Base-by-base conservation (phyloP, 176 grass and related monocot genomes). In the Aegilops bicornis region DNA sequence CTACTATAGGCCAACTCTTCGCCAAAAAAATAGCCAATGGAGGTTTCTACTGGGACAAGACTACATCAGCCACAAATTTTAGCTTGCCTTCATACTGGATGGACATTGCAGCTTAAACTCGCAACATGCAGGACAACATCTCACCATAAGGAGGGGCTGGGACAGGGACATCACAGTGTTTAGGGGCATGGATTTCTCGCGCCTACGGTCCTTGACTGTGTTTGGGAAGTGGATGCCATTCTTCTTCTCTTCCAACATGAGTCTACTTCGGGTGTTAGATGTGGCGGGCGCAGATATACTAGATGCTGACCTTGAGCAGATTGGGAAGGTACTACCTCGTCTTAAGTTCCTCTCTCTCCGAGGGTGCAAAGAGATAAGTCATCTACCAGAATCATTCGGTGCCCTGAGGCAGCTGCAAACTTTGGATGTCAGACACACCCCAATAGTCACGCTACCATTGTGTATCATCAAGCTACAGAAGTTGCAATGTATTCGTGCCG, bases 261-360 rank as follows among this genome's bases (percentile, higher is more conserved):
- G 76, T 8, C 10, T 60, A 1, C 76, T 78, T 60, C 31, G 76
- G 30, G 76, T 78, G 32, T 10, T 92, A 33, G 87, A 92, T 52
- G 0, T 92, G 27, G 22, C 86, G 13, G 64, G 8, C 9, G n/a
- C 45, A 0, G 1, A 17, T 31, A 12, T 76, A 16, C 14, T 4
- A 22, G 1, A 88, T 59, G 24, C 0, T 31, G 29, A 78, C 35
- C 22, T 91, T 19, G 15, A 70, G 10, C 17, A 17, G 6, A 81
- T 91, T 5, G 3, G 3, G 20, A 52, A 83, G 61, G 35, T 68
- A 7, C 19, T 76, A 2, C 60, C 39, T 66, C 86, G 65, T 20
- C 76, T 89, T 22, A 83, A 40, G 48, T 86, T 79, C 23, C 69
- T 92, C 16, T 88, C 64, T 3, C 9, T 89, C 1, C 56, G 83